A percentile compares a stretch with the other conserved stretches of the same genome.
phyloP scores from a whole-genome alignment of 2,329 filamentous ascomycete genomes.

The Pseudogymnoascus destructans region DNA sequence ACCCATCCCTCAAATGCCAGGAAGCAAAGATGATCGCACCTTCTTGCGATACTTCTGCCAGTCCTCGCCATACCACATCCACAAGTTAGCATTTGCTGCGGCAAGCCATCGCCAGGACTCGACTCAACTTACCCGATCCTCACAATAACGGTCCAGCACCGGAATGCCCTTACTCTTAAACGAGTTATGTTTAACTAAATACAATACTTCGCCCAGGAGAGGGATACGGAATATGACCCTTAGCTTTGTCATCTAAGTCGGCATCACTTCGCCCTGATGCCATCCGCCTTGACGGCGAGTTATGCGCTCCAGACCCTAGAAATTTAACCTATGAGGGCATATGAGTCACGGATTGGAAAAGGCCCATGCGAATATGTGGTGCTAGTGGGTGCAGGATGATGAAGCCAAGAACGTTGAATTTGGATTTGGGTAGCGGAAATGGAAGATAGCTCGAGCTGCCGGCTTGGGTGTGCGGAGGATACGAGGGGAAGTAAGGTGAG shows the following conservation, averaged over 20 bases:
- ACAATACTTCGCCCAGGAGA: slow-evolving; percentile 26
- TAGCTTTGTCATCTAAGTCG: no score
- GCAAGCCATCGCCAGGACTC: background rate
- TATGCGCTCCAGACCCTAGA: no score
- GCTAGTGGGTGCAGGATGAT: no score
- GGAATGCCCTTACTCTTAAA: slow-evolving; percentile 34
- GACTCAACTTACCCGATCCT: slow-evolving; percentile 26
- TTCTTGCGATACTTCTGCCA: slow-evolving; percentile 28
- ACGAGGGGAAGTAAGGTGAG: no score
- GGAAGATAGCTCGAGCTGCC: no score
- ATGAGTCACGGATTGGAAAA: no score
- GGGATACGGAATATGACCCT: slow-evolving; percentile 17
- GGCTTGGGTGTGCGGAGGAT: no score
- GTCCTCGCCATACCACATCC: slow-evolving; percentile 28
- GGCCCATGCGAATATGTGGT: no score
- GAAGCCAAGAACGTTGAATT: no score
- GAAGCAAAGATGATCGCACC: slow-evolving; percentile 30
- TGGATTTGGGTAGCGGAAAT: no score
- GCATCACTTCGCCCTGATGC: no score
- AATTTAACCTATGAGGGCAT: slow-evolving; percentile 18
- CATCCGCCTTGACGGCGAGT: no score
- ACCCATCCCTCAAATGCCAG: slow-evolving; percentile 20
- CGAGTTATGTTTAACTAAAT: slow-evolving; percentile 28
- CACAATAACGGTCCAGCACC: slow-evolving; percentile 36
- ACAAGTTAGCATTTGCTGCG: background rate